Conservation (phyloP, 306 rosid genomes). For the Citrullus colocynthis region DNA sequence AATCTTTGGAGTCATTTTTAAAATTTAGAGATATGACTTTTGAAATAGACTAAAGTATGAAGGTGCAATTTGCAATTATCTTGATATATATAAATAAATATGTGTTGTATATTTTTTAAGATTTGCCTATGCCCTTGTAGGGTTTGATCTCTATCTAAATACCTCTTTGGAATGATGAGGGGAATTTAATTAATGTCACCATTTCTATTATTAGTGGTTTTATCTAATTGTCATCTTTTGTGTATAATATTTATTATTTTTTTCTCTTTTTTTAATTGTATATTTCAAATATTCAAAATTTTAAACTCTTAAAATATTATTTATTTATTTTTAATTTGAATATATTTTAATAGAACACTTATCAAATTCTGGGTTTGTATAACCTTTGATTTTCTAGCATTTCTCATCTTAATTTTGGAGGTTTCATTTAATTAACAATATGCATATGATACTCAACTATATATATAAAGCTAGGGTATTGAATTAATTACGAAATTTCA, state of each 20-base stretch:
- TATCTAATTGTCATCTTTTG: neutral
- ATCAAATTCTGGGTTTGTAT: too few relatives aligned
- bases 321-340: neutral
- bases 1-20: neutral
- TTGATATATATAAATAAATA: neutral
- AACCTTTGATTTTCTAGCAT: neutral
- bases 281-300: too few relatives aligned
- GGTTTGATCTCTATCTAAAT: neutral
- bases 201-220: neutral
- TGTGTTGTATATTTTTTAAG: neutral
- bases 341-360: neutral
- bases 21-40: neutral
- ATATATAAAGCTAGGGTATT: neutral
- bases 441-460: too few relatives aligned
- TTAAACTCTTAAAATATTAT: neutral
- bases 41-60: neutral
- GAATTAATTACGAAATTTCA: neutral
- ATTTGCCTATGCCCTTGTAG: constrained; percentile 5
- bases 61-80: constrained; percentile 2
- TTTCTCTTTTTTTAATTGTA: neutral
- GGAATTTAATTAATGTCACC: neutral
- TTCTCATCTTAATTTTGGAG: neutral
- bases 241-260: neutral
- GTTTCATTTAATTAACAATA: too few relatives aligned
- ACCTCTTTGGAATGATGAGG: neutral